Conservation (phyloP, 345 rosid species). For the Barbarea vulgaris region DNA sequence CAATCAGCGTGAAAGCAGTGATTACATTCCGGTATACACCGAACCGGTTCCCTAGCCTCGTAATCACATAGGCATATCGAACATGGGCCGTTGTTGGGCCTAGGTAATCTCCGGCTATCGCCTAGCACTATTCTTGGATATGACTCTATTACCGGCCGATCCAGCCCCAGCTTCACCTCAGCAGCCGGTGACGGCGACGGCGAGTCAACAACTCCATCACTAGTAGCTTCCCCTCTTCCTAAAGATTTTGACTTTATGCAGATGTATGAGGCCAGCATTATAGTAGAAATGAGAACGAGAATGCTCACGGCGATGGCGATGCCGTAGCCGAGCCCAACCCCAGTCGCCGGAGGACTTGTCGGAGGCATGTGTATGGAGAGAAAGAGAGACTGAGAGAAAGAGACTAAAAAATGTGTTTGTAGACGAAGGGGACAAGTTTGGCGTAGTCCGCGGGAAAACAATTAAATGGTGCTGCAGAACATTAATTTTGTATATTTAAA, state of each 20-base stretch:
- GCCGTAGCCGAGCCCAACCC: slow-evolving; percentile 79
- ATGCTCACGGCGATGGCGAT: slow-evolving; percentile 82
- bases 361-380: slow-evolving; percentile 45
- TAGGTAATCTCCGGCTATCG: slow-evolving; percentile 59
- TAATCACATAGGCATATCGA: slow-evolving; percentile 73
- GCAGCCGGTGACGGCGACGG: slow-evolving; percentile 5
- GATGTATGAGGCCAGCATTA: slow-evolving; percentile 75
- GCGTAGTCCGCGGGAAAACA: slow-evolving; percentile 36
- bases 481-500: slow-evolving; percentile 4
- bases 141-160: slow-evolving; percentile 46
- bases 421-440: slow-evolving; percentile 38
- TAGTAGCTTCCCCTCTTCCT: not conserved
- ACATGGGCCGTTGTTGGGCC: slow-evolving; percentile 62
- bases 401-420: not conserved
- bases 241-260: slow-evolving; percentile 58
- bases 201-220: slow-evolving; percentile 21
- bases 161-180: slow-evolving; percentile 49
- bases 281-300: slow-evolving; percentile 70
- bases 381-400: not conserved
- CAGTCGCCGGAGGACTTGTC: slow-evolving; percentile 51
- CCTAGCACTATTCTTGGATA: slow-evolving; percentile 65
- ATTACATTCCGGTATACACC: slow-evolving; percentile 67
- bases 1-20: slow-evolving; percentile 79
- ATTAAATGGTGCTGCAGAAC: slow-evolving; percentile 26
- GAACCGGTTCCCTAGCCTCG: slow-evolving; percentile 49